phyloP scores from a whole-genome alignment of 495 filamentous ascomycete species.

The Tuber calosporum region DNA sequence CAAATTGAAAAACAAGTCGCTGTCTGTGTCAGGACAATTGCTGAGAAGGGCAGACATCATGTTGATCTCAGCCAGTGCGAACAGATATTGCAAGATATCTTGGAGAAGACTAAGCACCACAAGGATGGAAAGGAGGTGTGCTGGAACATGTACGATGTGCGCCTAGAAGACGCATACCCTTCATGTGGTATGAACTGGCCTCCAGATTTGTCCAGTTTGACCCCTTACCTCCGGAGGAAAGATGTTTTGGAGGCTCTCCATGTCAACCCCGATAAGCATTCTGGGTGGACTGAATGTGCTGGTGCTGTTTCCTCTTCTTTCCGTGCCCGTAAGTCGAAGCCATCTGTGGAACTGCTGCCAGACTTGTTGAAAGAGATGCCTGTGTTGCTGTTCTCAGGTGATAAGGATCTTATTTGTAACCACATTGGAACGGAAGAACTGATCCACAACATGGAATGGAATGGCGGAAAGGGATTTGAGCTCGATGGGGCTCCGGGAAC shows the following conservation, averaged over 20 bases:
- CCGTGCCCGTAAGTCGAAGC: slow-evolving; percentile 57
- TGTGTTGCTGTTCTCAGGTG: slow-evolving; percentile 82
- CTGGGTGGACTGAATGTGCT: slow-evolving; percentile 88
- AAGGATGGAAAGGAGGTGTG: slow-evolving; percentile 52
- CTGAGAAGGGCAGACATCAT: slow-evolving; percentile 50
- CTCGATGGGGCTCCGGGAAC: slow-evolving; percentile 63
- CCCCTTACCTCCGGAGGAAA: slow-evolving; percentile 72
- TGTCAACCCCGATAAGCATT: slow-evolving; percentile 68
- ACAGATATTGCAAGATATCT: slow-evolving; percentile 60
- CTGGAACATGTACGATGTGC: slow-evolving; percentile 91
- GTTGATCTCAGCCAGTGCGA: slow-evolving; percentile 69
- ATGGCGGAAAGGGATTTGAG: slow-evolving; percentile 83
- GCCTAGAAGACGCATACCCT: slow-evolving; percentile 62
- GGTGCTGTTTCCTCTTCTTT: slow-evolving; percentile 67
- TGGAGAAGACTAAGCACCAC: slow-evolving; percentile 51
- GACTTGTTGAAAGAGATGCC: slow-evolving; percentile 66
- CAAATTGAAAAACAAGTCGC: slow-evolving; percentile 63
- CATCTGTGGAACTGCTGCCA: slow-evolving; percentile 68
- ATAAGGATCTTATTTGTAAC: slow-evolving; percentile 93
- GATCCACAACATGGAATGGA: slow-evolving; percentile 88
- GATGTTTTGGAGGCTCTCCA: slow-evolving; percentile 77
- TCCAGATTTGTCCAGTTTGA: slow-evolving; percentile 66
- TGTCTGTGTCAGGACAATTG: slow-evolving; percentile 55
- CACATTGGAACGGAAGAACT: slow-evolving; percentile 88
- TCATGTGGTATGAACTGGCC: slow-evolving; percentile 96